Evolutionary conservation across 441 rosid species (phyloP).

Genomic region (Adansonia madagascariensis): DNA sequence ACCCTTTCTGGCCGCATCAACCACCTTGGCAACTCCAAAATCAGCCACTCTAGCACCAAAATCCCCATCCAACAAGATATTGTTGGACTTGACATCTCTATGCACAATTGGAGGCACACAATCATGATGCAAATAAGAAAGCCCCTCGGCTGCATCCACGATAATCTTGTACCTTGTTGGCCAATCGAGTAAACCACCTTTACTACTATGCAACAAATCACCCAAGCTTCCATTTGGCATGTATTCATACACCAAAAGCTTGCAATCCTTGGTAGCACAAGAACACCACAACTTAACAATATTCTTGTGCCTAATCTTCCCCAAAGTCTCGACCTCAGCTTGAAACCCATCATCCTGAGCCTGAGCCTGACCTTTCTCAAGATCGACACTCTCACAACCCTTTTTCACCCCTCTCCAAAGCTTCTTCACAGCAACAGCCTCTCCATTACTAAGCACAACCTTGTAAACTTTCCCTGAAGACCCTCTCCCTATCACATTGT

Average conservation of each 20-base stretch:
- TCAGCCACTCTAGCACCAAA: slow-evolving; percentile 91
- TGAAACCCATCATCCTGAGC: slow-evolving; percentile 72
- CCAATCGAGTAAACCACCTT: slow-evolving; percentile 87
- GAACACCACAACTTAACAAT: slow-evolving; percentile 97
- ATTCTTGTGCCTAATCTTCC: slow-evolving; percentile 96
- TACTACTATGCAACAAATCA: slow-evolving; percentile 81
- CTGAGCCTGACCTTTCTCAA: slow-evolving; percentile 62
- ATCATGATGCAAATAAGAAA: slow-evolving; percentile 92
- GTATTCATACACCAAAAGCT: slow-evolving; percentile 93
- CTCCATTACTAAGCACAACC: slow-evolving; percentile 76
- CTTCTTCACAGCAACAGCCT: slow-evolving; percentile 87
- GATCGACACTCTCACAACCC: slow-evolving; percentile 45
- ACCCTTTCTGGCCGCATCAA: slow-evolving; percentile 67
- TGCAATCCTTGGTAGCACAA: slow-evolving; percentile 76
- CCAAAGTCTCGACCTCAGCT: slow-evolving; percentile 87
- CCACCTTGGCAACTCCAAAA: slow-evolving; percentile 91
- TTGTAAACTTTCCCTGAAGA: slow-evolving; percentile 93
- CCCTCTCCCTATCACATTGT: slow-evolving; percentile 85
- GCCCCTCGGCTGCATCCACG: slow-evolving; percentile 89
- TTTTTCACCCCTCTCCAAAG: slow-evolving; percentile 68
- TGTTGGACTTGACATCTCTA: slow-evolving; percentile 93
- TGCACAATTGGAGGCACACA: slow-evolving; percentile 93
- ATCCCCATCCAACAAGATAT: slow-evolving; percentile 81
- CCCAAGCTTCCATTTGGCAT: slow-evolving; percentile 98
- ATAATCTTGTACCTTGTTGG: slow-evolving; percentile 75